Base-by-base conservation (phyloP, 1,284 basidiomycete genomes). In the Ceratobasidium sp. region DNA sequence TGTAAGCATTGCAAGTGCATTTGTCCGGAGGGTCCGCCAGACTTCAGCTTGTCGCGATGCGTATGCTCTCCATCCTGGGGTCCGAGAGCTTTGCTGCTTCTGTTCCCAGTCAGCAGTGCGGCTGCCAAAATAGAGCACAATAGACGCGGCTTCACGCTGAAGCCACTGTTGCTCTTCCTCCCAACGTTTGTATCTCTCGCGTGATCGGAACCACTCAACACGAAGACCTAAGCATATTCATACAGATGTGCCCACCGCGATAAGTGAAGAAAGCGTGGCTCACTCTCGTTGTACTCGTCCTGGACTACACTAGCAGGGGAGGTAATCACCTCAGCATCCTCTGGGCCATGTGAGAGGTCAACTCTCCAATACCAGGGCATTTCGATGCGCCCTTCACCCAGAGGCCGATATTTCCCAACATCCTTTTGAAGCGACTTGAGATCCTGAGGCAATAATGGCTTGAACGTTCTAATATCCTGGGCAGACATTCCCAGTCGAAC, bases 361-460 rank as follows among this genome's bases (percentile, higher is more conserved):
- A n/a, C n/a, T 11, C 62, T 37, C 62, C 62, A 64, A n/a, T 64
- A 64, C 62, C 62, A 64, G 1, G 62, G 62, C 62, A 64, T 64
- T 13, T 1, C 1, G 2, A 44, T 17, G 19, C 43, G n/a, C 15
- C 62, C 62, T 15, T 64, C 62, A 19, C 62, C 62, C 1, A 64
- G 40, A 25, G 54, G 7, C 22, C 54, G 25, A 29, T 8, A 3
- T 57, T 57, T 44, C 7, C 40, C 40, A 11, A 44, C 62, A 44
- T 64, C 22, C 8, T 5, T 4, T 22, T 9, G 3, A 6, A 44
- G 19, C 6, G 15, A n/a, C 11, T 64, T 25, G 37, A 64, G 4
- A 46, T 43, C 40, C n/a, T 7, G 6, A 6, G 5, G 7, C 17
- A 25, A 44, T 40, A 44, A 34, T 9, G 4, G 1, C 17, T n/a